A percentile compares a stretch with the other conserved stretches of the same genome.
phyloP scores from a whole-genome alignment of 2,329 filamentous ascomycete genomes.

The Paracamarosporium sp. region DNA sequence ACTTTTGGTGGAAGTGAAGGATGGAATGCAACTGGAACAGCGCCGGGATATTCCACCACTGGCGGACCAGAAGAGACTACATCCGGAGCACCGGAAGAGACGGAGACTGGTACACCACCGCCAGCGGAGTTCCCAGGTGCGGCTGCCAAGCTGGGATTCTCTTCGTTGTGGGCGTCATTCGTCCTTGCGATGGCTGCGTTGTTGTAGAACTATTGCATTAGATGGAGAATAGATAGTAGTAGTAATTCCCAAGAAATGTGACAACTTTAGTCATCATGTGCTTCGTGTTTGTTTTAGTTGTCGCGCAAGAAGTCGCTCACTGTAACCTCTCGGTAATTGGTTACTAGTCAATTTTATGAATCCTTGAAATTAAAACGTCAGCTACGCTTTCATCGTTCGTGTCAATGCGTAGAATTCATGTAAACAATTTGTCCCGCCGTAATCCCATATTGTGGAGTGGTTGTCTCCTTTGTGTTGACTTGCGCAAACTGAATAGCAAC shows the following conservation, averaged over 20 bases:
- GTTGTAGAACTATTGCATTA: background rate
- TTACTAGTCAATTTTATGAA: no score
- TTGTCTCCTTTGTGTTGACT: background rate
- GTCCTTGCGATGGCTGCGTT: background rate
- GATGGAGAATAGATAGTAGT: background rate
- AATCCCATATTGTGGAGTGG: background rate
- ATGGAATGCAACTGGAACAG: background rate
- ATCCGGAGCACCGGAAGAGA: background rate
- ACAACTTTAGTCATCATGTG: no score
- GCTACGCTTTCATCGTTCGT: background rate
- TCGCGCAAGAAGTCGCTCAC: no score
- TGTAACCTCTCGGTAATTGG: background rate
- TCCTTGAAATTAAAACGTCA: no score
- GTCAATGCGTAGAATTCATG: background rate
- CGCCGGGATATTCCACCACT: background rate
- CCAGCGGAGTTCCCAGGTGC: background rate
- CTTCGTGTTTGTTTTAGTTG: no score
- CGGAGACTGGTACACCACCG: background rate
- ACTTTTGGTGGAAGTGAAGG: background rate
- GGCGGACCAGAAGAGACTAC: background rate
- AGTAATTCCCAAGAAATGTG: background rate
- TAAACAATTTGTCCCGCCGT: background rate
- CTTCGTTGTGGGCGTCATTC: background rate
- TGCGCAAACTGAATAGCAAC: background rate
- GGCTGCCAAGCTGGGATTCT: background rate